Evolutionary conservation across 176 grass and related monocot species (phyloP), one percentile per base, ranked within the genome.

Genomic region (Hordeum marinum): DNA sequence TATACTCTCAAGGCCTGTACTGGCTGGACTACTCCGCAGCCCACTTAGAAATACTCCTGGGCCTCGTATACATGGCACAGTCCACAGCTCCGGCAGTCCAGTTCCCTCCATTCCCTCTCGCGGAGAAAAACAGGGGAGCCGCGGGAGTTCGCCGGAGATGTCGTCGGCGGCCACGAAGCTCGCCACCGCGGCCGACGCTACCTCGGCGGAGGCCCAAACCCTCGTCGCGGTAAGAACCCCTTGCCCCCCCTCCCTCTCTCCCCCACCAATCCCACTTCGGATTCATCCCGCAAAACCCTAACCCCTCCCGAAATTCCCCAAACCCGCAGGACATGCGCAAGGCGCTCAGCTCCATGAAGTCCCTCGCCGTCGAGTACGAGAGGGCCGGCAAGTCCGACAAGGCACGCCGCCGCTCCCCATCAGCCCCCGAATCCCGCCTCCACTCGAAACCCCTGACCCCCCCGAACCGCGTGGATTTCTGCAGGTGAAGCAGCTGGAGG

Each of bases 291-390:
- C 69, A 42, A 90, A 91, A 85, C 69, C 84, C 88, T 93, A 91
- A 87, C 81, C 59, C 27, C 18, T 52, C 32, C 10, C 0, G 3
- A 29, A 27, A 87, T 87, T 82, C 24, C 87, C 90, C 78, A 78
- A 90, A 76, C 5, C 61, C 42, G 64, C 84, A 98, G 96, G 96
- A 98, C 23, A 95, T 95, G 37, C 93, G 93, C 62, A 98, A 89
- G 87, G 82, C 86, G 34, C 15, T 94, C n/a, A 52, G 34, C 67
- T 76, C 63, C 79, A 95, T 90, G 72, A 98, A 84, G 79, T 71
- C 70, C n/a, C 24, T 98, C 34, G 96, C 89, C 40, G 75, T 98
- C 2, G 89, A 90, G 32, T 87, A 80, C 69, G 96, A 98, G 93
- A 95, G 35, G 90, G 83, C 87, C 21, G 80, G 75, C 1, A 77